Evolutionary conservation across 140 eudicot genomes (phyloP).

Genomic region (Anethum foeniculum): DNA sequence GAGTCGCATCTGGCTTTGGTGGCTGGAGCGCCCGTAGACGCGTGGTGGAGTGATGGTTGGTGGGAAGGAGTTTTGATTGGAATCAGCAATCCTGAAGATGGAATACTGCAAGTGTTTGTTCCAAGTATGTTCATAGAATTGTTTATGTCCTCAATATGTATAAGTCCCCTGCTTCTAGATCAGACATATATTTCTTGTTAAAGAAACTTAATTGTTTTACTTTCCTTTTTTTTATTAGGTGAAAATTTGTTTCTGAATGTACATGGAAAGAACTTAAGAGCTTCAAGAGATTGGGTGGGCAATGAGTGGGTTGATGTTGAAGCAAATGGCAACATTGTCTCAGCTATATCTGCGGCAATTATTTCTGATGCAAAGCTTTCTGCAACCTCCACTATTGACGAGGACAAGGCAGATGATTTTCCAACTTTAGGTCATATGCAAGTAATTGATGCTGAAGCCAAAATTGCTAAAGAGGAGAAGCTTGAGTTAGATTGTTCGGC

Average conservation of each 20-base stretch:
- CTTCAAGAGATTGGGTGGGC: conserved; percentile 87
- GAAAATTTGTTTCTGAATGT: conserved; percentile 52
- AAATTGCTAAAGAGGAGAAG: conserved; percentile 23
- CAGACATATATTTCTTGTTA: background rate
- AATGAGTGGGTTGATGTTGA: conserved; percentile 77
- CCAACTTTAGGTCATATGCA: conserved; percentile 24
- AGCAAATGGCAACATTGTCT: conserved; percentile 42
- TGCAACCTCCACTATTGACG: conserved; percentile 25
- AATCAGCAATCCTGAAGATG: conserved; percentile 31
- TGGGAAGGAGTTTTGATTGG: conserved; percentile 89
- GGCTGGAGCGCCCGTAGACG: conserved; percentile 82
- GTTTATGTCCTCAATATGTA: background rate
- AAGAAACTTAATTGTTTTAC: background rate
- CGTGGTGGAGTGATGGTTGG: conserved; percentile 99
- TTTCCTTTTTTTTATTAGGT: conserved; percentile 33
- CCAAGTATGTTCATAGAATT: conserved; percentile 49
- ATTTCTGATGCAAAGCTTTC: conserved; percentile 26
- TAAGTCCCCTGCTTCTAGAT: background rate
- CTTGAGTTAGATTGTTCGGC: conserved; percentile 23
- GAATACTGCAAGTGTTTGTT: conserved; percentile 50
- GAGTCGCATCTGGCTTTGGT: conserved; percentile 26
- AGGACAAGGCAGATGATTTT: conserved; percentile 27
- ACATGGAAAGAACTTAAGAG: conserved; percentile 45
- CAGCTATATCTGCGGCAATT: conserved; percentile 32
- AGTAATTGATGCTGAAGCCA: conserved; percentile 21